Evolutionary conservation across 1,139 yeast species (phyloP).

Genomic region (Yamadazyma dushanensis): DNA sequence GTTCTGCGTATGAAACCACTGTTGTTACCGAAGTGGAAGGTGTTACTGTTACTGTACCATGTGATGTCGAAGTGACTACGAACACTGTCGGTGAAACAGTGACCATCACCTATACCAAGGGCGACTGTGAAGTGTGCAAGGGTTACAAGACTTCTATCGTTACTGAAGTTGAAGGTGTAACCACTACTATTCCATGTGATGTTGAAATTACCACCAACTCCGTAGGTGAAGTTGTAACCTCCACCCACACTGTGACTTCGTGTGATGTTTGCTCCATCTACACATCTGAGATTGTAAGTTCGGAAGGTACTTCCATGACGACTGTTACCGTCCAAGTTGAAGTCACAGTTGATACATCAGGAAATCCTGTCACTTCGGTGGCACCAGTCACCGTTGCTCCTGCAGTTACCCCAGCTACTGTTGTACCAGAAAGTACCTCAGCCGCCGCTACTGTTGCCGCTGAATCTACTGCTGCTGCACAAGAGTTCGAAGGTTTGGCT

Average conservation of each 20-base stretch:
- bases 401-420: not conserved
- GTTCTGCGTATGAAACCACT: constrained; percentile 8
- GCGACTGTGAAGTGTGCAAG: constrained; percentile 12
- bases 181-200: constrained; percentile 10
- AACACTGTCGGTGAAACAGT: constrained; percentile 6
- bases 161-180: constrained; percentile 6
- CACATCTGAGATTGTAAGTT: constrained; percentile 1
- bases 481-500: constrained; percentile 5
- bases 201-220: constrained; percentile 9
- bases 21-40: constrained; percentile 10
- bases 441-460: constrained; percentile 3
- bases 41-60: constrained; percentile 10
- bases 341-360: constrained; percentile 7
- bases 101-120: constrained; percentile 17
- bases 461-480: constrained; percentile 3
- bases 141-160: constrained; percentile 7
- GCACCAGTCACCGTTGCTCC: constrained; percentile 4
- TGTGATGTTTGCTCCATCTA: constrained; percentile 8
- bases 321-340: constrained; percentile 5
- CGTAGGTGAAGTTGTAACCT: constrained; percentile 5
- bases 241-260: constrained; percentile 16
- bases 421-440: not conserved
- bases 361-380: constrained; percentile 7
- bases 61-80: constrained; percentile 15
- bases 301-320: constrained; percentile 4